Conservation (phyloP, 768 basidiomycete genomes). For the Tricholoma furcatifolium region DNA sequence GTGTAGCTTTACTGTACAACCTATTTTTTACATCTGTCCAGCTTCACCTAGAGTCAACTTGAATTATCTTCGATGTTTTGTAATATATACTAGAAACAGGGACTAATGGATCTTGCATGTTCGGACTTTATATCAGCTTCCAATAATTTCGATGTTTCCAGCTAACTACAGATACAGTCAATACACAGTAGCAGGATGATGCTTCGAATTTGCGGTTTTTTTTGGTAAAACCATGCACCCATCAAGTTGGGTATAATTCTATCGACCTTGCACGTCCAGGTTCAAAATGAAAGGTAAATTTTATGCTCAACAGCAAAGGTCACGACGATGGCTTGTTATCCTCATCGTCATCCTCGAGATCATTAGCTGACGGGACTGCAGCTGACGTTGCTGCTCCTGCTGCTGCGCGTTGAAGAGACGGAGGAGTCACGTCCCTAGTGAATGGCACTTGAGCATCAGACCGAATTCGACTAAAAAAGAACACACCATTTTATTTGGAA, state of each 20-base stretch:
- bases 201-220: neutral
- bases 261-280: neutral
- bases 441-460: neutral
- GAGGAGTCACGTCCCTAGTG: slow-evolving; percentile 63
- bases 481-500: slow-evolving; percentile 86
- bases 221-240: too few relatives aligned
- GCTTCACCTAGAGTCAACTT: neutral
- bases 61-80: too few relatives aligned
- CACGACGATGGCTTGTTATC: slow-evolving; percentile 23
- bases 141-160: too few relatives aligned
- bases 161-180: too few relatives aligned
- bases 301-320: neutral
- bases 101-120: too few relatives aligned
- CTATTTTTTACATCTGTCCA: neutral
- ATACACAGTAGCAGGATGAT: neutral
- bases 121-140: too few relatives aligned
- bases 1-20: neutral
- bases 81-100: too few relatives aligned
- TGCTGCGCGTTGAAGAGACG: slow-evolving; percentile 38
- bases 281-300: neutral
- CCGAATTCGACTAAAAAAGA: neutral
- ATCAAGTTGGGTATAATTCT: neutral
- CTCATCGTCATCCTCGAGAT: slow-evolving; percentile 45
- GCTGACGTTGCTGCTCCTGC: slow-evolving; percentile 71
- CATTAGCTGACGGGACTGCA: slow-evolving; percentile 71